Evolutionary conservation across 768 basidiomycete species (phyloP).

Genomic region (Asterophora lycoperdoides): DNA sequence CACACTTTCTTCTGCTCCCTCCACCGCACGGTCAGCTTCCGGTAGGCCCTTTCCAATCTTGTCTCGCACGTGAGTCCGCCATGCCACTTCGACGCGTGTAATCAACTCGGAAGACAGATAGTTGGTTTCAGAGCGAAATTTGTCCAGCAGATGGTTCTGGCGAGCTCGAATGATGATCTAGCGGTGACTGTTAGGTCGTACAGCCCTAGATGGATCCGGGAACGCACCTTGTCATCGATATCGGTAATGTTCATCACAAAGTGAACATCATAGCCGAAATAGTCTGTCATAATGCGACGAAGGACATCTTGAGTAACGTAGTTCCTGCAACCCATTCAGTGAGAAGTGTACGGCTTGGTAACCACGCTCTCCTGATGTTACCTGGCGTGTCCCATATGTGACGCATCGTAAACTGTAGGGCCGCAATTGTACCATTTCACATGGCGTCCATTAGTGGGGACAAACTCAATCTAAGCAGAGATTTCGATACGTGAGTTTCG

Average conservation of each 20-base stretch:
- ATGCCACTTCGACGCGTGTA: conserved; percentile 53
- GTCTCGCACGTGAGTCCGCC: conserved; percentile 58
- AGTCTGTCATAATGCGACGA: conserved; percentile 86
- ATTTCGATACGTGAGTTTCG: conserved; percentile 9
- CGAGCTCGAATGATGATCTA: conserved; percentile 94
- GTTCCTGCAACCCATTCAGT: conserved; percentile 52
- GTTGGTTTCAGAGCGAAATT: conserved; percentile 51
- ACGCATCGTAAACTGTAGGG: conserved; percentile 96
- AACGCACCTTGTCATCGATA: conserved; percentile 92
- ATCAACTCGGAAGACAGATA: conserved; percentile 57
- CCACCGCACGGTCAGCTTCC: conserved; percentile 38
- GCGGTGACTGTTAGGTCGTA: conserved; percentile 2
- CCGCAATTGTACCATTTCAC: conserved; percentile 99
- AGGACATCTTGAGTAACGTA: conserved; percentile 95
- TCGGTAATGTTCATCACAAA: conserved; percentile 99
- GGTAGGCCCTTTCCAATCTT: conserved; percentile 65
- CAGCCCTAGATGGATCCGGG: conserved; percentile 9
- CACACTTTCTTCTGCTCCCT: conserved; percentile 44
- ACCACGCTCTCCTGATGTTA: conserved; percentile 28
- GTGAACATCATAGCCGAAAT: conserved; percentile 96
- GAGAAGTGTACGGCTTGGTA: conserved; percentile 6
- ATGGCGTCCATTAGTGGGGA: conserved; percentile 60
- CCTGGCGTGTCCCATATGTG: conserved; percentile 99
- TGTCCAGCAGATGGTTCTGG: conserved; percentile 67
- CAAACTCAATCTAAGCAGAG: conserved; percentile 62